Evolutionary conservation across 768 basidiomycete species (phyloP).

Genomic region (Neoboletus magnificus): DNA sequence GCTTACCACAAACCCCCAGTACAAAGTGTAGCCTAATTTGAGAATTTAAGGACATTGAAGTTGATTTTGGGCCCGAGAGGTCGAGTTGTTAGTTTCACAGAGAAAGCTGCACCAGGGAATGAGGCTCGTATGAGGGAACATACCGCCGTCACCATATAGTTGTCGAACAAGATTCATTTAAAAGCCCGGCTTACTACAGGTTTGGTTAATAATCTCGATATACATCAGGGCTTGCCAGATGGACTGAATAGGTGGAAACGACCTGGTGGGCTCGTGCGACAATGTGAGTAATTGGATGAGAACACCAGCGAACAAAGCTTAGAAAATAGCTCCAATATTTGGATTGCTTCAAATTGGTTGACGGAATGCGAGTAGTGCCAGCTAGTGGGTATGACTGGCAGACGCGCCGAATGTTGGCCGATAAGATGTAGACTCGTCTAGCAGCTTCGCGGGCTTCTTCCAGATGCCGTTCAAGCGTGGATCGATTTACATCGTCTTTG

Average conservation of each 20-base stretch:
- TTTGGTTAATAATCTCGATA: not conserved
- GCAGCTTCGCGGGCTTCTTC: slow-evolving; percentile 72
- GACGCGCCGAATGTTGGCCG: slow-evolving; percentile 58
- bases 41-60: not conserved
- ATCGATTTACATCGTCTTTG: slow-evolving; percentile 81
- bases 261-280: not conserved
- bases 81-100: too few relatives aligned
- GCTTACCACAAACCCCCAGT: not conserved
- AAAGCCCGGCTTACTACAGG: not conserved
- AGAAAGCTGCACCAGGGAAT: not conserved
- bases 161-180: not conserved
- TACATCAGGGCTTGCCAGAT: not conserved
- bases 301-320: not conserved
- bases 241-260: not conserved
- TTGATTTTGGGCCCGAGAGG: not conserved
- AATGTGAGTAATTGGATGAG: not conserved
- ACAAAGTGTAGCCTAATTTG: not conserved
- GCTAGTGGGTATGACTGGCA: slow-evolving; percentile 10
- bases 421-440: slow-evolving; percentile 74
- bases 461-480: slow-evolving; percentile 86
- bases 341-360: not conserved
- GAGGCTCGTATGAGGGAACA: too few relatives aligned
- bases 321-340: not conserved
- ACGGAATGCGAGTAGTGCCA: slow-evolving; percentile 7
- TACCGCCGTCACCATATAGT: not conserved